Conservation (phyloP, 2,329 filamentous ascomycete species). For the Venturia oleaginea region DNA sequence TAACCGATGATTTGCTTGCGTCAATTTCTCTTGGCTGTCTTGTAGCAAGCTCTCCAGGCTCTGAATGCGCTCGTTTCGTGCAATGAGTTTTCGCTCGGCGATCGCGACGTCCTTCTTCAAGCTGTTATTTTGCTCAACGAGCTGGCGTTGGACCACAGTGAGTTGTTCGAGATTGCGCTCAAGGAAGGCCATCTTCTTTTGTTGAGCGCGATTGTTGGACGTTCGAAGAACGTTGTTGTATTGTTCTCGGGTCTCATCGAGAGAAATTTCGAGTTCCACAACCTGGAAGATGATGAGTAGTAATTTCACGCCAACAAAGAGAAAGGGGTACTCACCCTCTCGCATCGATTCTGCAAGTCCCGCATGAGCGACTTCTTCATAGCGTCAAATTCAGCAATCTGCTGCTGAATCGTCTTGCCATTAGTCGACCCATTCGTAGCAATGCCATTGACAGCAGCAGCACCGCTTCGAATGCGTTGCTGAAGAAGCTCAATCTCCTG, state of each 20-base stretch:
- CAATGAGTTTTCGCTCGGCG: conserved; percentile 92
- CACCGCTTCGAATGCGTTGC: conserved; percentile 57
- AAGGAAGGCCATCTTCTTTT: conserved; percentile 99
- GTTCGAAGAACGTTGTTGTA: conserved; percentile 97
- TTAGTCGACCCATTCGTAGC: conserved; percentile 48
- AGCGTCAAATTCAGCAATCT: conserved; percentile 95
- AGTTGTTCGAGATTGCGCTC: conserved; percentile 97
- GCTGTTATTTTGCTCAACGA: conserved; percentile 94
- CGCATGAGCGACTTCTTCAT: conserved; percentile 99
- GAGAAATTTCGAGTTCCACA: conserved; percentile 93
- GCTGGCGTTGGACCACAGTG: conserved; percentile 91
- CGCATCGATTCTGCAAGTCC: conserved; percentile 94
- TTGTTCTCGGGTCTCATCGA: conserved; percentile 95
- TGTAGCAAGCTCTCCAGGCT: conserved; percentile 86
- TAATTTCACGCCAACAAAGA: conserved; percentile 12
- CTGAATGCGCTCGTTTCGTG: conserved; percentile 92
- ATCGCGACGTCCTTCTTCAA: conserved; percentile 99
- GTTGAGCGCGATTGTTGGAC: conserved; percentile 95
- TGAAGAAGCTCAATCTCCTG: conserved; percentile 73
- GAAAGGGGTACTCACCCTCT: conserved; percentile 49
- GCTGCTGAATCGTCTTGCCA: conserved; percentile 90
- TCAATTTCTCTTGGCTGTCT: conserved; percentile 97
- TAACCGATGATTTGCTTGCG: conserved; percentile 93
- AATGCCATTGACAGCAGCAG: conserved; percentile 47
- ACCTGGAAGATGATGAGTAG: conserved; percentile 34